These are phyloP conservation scores for Haplographium delicatum DNA, from an alignment of 495 filamentous ascomycete species.

Conservation along the genomic window DNA sequence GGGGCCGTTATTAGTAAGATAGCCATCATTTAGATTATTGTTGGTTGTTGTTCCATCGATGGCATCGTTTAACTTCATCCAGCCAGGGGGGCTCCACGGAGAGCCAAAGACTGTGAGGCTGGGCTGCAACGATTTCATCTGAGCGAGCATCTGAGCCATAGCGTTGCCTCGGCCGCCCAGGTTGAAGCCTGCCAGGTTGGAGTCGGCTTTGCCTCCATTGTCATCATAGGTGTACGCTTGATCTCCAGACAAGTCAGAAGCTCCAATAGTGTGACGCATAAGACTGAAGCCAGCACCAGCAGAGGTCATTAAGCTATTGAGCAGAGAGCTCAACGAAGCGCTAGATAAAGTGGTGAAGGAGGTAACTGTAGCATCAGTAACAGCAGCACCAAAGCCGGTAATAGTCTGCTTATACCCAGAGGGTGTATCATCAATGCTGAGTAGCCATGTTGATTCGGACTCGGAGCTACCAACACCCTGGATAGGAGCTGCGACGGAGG, in stretches of 20 bases:
- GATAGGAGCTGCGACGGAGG: constrained; percentile 36
- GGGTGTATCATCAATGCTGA: constrained; percentile 44
- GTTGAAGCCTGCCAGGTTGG: constrained; percentile 36
- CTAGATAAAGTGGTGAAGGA: constrained; percentile 42
- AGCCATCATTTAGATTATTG: constrained; percentile 48
- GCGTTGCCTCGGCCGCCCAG: constrained; percentile 44
- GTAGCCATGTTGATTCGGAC: constrained; percentile 40
- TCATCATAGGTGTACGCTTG: constrained; percentile 52
- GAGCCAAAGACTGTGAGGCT: constrained; percentile 41
- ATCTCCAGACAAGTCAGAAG: constrained; percentile 46
- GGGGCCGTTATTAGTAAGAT: constrained; percentile 24
- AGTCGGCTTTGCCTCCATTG: constrained; percentile 33
- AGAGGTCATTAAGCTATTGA: constrained; percentile 42
- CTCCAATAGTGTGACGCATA: constrained; percentile 50
- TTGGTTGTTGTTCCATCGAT: constrained; percentile 41
- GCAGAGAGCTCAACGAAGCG: constrained; percentile 34
- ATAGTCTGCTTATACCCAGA: constrained; percentile 45
- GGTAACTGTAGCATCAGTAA: constrained; percentile 51
- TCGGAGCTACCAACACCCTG: constrained; percentile 24
- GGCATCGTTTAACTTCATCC: constrained; percentile 53
- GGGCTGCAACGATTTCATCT: constrained; percentile 35
- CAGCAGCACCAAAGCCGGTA: constrained; percentile 49
- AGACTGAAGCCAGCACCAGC: constrained; percentile 44
- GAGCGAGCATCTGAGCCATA: constrained; percentile 44
- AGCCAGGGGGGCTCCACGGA: constrained; percentile 50